Percentiles rank a stretch among this genome's conserved stretches.
phyloP scores from a whole-genome alignment of 2,329 filamentous ascomycete genomes.

The Xylariaceae sp. region DNA sequence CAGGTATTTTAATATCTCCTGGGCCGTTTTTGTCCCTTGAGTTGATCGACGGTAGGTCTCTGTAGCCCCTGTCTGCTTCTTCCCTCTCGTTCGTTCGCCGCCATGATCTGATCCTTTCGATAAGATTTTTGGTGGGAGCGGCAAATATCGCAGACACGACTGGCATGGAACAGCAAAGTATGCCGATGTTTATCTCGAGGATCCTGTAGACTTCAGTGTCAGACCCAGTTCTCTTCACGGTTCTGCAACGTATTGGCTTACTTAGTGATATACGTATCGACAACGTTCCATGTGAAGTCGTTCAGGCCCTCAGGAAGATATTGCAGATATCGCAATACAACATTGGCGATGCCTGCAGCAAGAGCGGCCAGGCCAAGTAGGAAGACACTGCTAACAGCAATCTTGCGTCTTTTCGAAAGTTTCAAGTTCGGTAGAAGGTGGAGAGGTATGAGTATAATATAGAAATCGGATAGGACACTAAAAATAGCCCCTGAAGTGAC shows the following conservation, averaged over 20 bases:
- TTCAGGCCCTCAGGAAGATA: neutral
- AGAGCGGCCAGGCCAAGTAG: slow-evolving; percentile 9
- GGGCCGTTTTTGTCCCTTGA: neutral
- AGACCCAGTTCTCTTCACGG: neutral
- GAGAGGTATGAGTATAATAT: slow-evolving; percentile 14
- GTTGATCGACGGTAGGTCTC: neutral
- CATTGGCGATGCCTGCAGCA: slow-evolving; percentile 7
- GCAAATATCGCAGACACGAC: slow-evolving; percentile 5
- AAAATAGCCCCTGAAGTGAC: slow-evolving; percentile 9
- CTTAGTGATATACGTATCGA: slow-evolving; percentile 12
- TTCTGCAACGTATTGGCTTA: neutral
- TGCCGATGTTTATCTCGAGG: slow-evolving; percentile 7
- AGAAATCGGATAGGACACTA: slow-evolving; percentile 10
- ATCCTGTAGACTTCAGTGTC: slow-evolving; percentile 3
- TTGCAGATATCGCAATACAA: slow-evolving; percentile 2
- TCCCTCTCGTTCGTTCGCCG: neutral
- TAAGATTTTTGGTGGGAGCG: slow-evolving; percentile 1
- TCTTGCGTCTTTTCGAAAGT: slow-evolving; percentile 11
- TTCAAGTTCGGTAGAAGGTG: slow-evolving; percentile 8
- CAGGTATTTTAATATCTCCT: neutral
- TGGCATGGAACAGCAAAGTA: slow-evolving; percentile 10
- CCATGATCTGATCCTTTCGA: slow-evolving; percentile 1
- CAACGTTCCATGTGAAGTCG: slow-evolving; percentile 11
- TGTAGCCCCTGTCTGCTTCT: neutral
- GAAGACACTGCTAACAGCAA: slow-evolving; percentile 10